These are phyloP conservation scores for Dictyostelium firmibasis DNA, from an alignment of 78 protist genomes.

Conservation along the genomic window DNA sequence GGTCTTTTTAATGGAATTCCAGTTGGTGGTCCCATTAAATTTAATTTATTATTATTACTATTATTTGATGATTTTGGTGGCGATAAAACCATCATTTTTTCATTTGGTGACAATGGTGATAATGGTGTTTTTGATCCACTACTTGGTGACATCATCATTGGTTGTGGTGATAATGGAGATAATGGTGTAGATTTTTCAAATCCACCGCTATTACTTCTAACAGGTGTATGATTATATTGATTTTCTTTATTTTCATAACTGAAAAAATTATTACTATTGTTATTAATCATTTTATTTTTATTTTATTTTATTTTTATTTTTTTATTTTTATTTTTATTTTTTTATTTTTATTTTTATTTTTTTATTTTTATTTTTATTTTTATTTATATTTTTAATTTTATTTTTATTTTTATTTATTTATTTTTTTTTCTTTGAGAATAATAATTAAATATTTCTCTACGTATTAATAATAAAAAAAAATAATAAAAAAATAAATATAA, in stretches of 20 bases:
- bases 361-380: too few relatives aligned
- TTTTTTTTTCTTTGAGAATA: background rate
- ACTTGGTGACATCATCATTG: background rate
- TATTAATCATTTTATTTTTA: background rate
- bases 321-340: too few relatives aligned
- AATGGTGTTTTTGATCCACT: background rate
- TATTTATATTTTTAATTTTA: too few relatives aligned
- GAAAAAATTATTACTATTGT: too few relatives aligned
- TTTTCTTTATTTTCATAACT: background rate
- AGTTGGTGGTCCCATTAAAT: background rate
- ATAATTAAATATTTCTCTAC: background rate
- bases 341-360: too few relatives aligned
- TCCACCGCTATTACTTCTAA: background rate
- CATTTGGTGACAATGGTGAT: conserved; percentile 8
- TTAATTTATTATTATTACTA: background rate
- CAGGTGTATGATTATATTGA: background rate
- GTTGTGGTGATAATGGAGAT: conserved; percentile 7
- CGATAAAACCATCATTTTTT: conserved; percentile 8
- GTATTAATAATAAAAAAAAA: too few relatives aligned
- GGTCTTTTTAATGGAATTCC: background rate
- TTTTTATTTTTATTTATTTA: too few relatives aligned
- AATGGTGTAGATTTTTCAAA: background rate
- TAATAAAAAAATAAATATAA: too few relatives aligned
- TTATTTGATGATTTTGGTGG: background rate
- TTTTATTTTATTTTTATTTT: too few relatives aligned